Percentiles rank a stretch among this genome's conserved stretches.
Evolutionary conservation across 257 asterid species (phyloP).

Genomic region (Gentiana dahurica): DNA sequence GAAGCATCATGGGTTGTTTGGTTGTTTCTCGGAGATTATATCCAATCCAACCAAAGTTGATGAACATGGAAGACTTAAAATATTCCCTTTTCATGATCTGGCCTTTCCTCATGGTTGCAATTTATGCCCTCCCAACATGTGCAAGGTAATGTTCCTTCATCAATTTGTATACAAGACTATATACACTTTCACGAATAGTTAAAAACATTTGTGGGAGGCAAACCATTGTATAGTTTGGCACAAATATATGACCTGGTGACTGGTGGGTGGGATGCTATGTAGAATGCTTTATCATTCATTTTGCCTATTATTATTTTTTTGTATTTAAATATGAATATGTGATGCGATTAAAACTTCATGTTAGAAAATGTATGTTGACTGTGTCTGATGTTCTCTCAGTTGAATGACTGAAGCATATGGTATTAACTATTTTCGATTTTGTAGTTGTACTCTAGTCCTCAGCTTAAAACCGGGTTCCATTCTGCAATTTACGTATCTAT

Average conservation of each 20-base stretch:
- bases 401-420: too few species aligned
- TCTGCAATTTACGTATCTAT: too few species aligned
- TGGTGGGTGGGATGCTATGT: too few species aligned
- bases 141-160: conserved; percentile 46
- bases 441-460: too few species aligned
- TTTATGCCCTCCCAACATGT: conserved; percentile 74
- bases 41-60: conserved; percentile 51
- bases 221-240: too few species aligned
- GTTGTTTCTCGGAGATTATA: conserved; percentile 64
- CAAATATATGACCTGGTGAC: too few species aligned
- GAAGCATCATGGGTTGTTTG: conserved; percentile 43
- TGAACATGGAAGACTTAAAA: conserved; percentile 47
- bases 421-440: too few species aligned
- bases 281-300: not conserved
- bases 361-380: not conserved
- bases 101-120: conserved; percentile 39
- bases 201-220: too few species aligned
- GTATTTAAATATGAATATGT: not conserved
- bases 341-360: not conserved
- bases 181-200: too few species aligned
- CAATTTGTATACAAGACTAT: too few species aligned
- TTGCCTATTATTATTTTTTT: not conserved
- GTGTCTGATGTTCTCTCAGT: too few species aligned
- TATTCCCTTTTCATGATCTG: conserved; percentile 46
- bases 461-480: too few species aligned